These are phyloP conservation scores for Nyctanthes arbortristis DNA, from an alignment of 257 asterid genomes.

Conservation along the genomic window DNA sequence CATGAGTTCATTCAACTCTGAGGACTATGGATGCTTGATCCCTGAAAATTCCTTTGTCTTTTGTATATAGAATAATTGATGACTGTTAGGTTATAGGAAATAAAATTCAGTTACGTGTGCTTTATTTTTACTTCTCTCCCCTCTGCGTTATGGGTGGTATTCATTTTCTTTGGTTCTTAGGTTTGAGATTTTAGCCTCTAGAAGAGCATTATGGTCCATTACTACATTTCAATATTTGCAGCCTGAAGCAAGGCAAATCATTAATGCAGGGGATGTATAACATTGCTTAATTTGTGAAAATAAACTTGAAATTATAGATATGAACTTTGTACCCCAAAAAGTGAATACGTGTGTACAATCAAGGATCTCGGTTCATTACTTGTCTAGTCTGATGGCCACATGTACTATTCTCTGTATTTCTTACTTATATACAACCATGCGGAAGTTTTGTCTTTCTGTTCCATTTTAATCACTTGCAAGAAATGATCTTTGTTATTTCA, in stretches of 20 bases:
- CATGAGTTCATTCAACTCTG: background rate
- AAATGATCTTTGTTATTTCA: conserved; percentile 9
- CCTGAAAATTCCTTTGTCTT: conserved; percentile 15
- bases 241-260: conserved; percentile 5
- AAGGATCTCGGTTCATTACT: background rate
- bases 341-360: conserved; percentile 10
- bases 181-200: background rate
- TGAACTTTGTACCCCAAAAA: background rate
- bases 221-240: background rate
- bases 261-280: background rate
- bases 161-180: background rate
- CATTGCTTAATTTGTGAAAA: background rate
- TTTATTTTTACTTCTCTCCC: background rate
- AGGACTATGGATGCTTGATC: conserved; percentile 22
- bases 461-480: conserved; percentile 7
- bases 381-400: conserved; percentile 4
- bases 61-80: background rate
- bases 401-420: too few species aligned
- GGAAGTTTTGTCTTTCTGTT: too few species aligned
- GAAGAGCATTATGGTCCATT: background rate
- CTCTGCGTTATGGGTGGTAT: background rate
- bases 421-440: too few species aligned
- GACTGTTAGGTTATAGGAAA: background rate
- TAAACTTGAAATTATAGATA: background rate
- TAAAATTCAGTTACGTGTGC: background rate